A percentile compares a stretch with the other conserved stretches of the same genome.
Conservation (phyloP, 768 basidiomycete genomes). For the Pulveroboletus sp. region DNA sequence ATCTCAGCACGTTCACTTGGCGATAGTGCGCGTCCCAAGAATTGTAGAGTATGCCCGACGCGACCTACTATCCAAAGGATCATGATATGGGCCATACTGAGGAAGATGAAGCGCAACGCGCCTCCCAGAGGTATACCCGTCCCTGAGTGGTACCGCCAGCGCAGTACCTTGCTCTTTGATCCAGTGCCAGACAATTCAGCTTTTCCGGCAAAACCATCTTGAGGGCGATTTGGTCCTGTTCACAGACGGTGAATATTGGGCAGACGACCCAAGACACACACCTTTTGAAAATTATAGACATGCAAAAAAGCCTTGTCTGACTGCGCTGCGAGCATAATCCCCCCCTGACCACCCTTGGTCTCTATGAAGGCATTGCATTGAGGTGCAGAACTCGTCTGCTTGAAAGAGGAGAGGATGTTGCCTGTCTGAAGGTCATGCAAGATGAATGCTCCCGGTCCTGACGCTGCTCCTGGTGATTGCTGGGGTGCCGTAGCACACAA, state of each 20-base stretch:
- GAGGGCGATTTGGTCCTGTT: conserved; percentile 81
- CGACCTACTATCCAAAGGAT: conserved; percentile 48
- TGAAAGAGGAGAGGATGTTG: conserved; percentile 76
- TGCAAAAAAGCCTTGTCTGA: conserved; percentile 85
- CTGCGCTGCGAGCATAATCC: conserved; percentile 79
- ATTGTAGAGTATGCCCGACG: conserved; percentile 90
- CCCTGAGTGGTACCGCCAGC: conserved; percentile 88
- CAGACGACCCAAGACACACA: conserved; percentile 25
- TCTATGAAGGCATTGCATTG: conserved; percentile 68
- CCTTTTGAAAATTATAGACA: conserved; percentile 94
- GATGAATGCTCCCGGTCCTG: conserved; percentile 60
- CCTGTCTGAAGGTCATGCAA: conserved; percentile 83
- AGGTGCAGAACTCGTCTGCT: conserved; percentile 64
- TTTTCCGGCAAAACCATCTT: conserved; percentile 91
- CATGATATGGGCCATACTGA: conserved; percentile 3
- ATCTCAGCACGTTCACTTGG: conserved; percentile 73
- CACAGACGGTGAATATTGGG: neutral
- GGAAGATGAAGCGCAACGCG: conserved; percentile 34
- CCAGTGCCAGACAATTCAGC: conserved; percentile 72
- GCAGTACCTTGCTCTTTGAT: conserved; percentile 68
- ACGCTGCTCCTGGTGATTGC: conserved; percentile 32
- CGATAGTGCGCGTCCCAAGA: conserved; percentile 97
- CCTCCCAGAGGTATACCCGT: conserved; percentile 96
- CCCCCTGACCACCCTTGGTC: conserved; percentile 70
- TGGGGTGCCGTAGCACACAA: conserved; percentile 56